A percentile compares a stretch with the other conserved stretches of the same genome.
phyloP scores from a whole-genome alignment of 768 basidiomycete species.

The Russula griseocarnosa region DNA sequence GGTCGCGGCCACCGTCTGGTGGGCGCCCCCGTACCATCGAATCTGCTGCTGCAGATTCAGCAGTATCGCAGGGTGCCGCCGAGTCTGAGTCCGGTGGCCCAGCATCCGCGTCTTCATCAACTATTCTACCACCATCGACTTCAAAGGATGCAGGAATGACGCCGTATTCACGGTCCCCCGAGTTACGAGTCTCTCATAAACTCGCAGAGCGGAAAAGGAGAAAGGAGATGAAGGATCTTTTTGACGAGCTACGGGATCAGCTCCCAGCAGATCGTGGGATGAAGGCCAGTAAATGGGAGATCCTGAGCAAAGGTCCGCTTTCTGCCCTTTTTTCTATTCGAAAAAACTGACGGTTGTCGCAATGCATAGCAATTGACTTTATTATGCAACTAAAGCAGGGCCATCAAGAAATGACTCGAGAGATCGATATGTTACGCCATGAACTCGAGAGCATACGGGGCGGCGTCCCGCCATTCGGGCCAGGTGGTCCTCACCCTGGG shows the following conservation, averaged over 20 bases:
- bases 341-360: background rate
- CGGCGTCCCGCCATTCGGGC: conserved; percentile 48
- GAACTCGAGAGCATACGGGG: conserved; percentile 64
- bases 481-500: conserved; percentile 40
- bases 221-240: conserved; percentile 99
- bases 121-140: conserved; percentile 40
- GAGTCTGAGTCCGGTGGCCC: conserved; percentile 25
- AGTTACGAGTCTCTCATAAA: conserved; percentile 93
- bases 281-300: conserved; percentile 99
- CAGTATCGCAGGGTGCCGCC: conserved; percentile 27
- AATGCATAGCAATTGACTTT: conserved; percentile 77
- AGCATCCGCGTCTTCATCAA: conserved; percentile 25
- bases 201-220: conserved; percentile 93
- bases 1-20: conserved; percentile 36
- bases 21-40: conserved; percentile 40
- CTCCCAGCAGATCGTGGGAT: conserved; percentile 88
- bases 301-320: conserved; percentile 83
- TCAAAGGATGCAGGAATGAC: conserved; percentile 43
- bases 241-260: conserved; percentile 92
- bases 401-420: conserved; percentile 72
- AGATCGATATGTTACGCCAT: conserved; percentile 73
- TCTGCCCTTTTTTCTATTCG: background rate
- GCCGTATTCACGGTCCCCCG: conserved; percentile 93
- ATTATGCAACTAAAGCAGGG: conserved; percentile 72
- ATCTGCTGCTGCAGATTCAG: conserved; percentile 36